phyloP scores from a whole-genome alignment of 2,329 filamentous ascomycete genomes.

The Fusarium sp. region DNA sequence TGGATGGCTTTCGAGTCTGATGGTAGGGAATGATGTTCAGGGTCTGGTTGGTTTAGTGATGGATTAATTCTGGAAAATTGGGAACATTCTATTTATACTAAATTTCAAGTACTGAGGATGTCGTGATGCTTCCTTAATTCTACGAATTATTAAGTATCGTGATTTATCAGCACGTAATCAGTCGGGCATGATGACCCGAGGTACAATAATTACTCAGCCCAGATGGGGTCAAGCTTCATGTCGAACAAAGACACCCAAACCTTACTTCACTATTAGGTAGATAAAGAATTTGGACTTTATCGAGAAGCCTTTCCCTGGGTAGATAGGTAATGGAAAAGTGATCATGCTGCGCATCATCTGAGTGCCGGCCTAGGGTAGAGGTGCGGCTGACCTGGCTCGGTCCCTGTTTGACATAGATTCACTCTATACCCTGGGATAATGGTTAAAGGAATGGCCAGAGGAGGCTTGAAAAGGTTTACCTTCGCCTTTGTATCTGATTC shows the following conservation, averaged over 20 bases:
- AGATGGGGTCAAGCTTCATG: background rate
- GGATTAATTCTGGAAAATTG: background rate
- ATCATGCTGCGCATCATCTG: no score
- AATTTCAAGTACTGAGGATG: background rate
- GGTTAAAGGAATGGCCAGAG: background rate
- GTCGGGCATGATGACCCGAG: background rate
- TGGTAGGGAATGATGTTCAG: background rate
- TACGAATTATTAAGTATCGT: background rate
- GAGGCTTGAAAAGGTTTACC: background rate
- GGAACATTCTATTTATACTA: background rate
- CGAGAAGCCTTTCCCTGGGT: no score
- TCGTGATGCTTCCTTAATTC: background rate
- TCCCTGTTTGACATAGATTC: background rate
- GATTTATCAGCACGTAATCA: slow-evolving; percentile 6
- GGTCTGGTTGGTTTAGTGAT: no score
- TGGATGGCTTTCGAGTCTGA: no score
- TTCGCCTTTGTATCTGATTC: background rate
- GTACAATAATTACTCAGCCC: background rate
- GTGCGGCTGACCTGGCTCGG: background rate
- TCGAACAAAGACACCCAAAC: background rate
- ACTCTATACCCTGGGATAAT: background rate
- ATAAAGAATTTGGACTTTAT: background rate
- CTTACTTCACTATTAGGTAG: background rate
- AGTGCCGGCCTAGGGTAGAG: background rate
- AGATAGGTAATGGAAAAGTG: no score